These are phyloP conservation scores for Paraphysoderma sedebokerense DNA, from an alignment of 371 early-diverging fungal genomes.

Conservation along the genomic window DNA sequence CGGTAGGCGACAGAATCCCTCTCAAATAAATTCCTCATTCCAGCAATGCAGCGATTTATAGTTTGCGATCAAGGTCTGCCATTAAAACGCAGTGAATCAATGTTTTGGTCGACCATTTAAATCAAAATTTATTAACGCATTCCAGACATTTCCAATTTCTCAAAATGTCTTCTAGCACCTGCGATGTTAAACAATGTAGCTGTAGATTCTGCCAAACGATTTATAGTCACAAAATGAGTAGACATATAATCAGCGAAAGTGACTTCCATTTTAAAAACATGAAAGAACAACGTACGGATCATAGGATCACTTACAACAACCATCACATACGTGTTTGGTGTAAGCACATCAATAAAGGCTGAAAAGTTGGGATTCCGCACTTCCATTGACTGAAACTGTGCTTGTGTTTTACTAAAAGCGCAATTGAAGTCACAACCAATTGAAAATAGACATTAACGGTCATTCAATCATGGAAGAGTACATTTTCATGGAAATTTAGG, in stretches of 20 bases:
- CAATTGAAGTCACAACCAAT: not conserved
- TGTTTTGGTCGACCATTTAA: no score
- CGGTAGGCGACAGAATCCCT: no score
- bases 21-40: no score
- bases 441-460: no score
- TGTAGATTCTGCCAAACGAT: constrained; percentile 46
- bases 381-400: constrained; percentile 78
- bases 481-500: not conserved
- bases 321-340: constrained; percentile 86
- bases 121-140: no score
- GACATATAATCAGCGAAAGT: not conserved
- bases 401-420: constrained; percentile 42
- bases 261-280: constrained; percentile 1
- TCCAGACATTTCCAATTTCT: constrained; percentile 55
- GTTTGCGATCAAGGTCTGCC: no score
- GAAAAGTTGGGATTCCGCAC: constrained; percentile 62
- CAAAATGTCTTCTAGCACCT: constrained; percentile 72
- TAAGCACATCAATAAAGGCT: constrained; percentile 78
- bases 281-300: constrained; percentile 50
- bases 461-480: not conserved
- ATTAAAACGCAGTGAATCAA: no score
- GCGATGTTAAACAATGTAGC: constrained; percentile 67
- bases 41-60: no score
- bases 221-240: not conserved
- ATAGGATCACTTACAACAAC: constrained; percentile 77